Base-by-base conservation (phyloP, 2,329 filamentous ascomycete genomes). In the Botryotinia convoluta region DNA sequence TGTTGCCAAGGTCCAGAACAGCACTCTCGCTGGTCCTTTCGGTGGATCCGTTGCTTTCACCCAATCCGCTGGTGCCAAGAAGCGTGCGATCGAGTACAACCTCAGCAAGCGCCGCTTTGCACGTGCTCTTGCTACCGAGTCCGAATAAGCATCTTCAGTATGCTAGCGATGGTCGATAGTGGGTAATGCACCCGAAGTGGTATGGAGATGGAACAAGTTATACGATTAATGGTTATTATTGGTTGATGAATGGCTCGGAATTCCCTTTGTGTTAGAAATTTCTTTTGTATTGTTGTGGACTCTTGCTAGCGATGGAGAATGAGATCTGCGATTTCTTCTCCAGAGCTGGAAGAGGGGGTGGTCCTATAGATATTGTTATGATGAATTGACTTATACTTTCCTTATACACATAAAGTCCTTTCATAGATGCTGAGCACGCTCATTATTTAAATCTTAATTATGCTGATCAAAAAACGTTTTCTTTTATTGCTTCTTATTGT, bases 41-140 rank as follows among this genome's bases (percentile, higher is more conserved):
- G 90, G 90, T 78, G 90, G 90, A 71, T 89, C 88, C 22, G 89
- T 86, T 45, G 90, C 89, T 45, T 92, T 92, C 81, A 91, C 89
- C 0, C 88, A 90, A 85, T 85, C 84, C 72, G 72, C 86, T 22
- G 84, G 84, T 26, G 87, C 87, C 29, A 85, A 86, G 82, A 91
- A 90, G 87, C 85, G 89, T 65, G 88, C 89, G 57, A 82, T 91
- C 73, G 87, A 87, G 79, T 90, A 87, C 82, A 80, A 79, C 77
- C 77, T 81, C 75, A 76, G 73, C 76, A 82, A 81, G 74, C 80
- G 81, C 76, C 80, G 78, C 74, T 81, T 81, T 72, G 80, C 81
- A 44, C 80, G 80, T 32, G 73, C 78, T 29, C 71, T 79, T 10
- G 71, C 67, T 45, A 51, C 69, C 61, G 62, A 76, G 16, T 69